phyloP scores from a whole-genome alignment of 371 early-diverging fungal genomes.

The Syncephalastrum monosporum region DNA sequence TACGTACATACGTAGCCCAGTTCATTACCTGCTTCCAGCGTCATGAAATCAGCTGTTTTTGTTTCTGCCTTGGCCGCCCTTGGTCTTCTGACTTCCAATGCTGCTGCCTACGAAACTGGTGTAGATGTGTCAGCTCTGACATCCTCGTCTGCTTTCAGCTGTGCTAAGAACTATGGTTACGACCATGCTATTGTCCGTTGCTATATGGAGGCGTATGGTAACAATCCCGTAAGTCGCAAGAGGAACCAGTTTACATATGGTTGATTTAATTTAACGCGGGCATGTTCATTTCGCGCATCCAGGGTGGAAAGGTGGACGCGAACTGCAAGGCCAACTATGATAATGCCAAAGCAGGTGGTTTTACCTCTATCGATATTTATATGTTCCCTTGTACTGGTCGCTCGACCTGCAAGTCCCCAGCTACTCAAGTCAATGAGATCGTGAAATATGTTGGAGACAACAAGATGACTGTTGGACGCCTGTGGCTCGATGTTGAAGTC shows the following conservation, averaged over 20 bases:
- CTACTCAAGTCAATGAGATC: conserved; percentile 17
- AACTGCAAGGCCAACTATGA: conserved; percentile 19
- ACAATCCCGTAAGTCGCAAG: conserved; percentile 12
- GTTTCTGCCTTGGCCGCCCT: background rate
- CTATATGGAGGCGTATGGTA: conserved; percentile 20
- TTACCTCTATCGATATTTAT: conserved; percentile 17
- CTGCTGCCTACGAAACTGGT: conserved; percentile 10
- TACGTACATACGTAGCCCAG: too few species aligned
- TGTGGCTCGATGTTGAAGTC: conserved; percentile 28
- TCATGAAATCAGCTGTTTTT: too few species aligned
- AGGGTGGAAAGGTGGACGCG: conserved; percentile 19
- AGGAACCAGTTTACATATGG: too few species aligned
- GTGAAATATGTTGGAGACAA: conserved; percentile 13
- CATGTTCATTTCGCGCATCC: background rate
- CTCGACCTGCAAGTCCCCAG: conserved; percentile 26
- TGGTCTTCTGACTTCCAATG: background rate
- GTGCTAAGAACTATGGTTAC: conserved; percentile 20
- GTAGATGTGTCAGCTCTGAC: conserved; percentile 18
- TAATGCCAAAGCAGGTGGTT: conserved; percentile 21
- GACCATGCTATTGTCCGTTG: conserved; percentile 19
- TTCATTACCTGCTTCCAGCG: too few species aligned
- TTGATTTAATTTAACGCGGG: background rate
- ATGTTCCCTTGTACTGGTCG: conserved; percentile 30
- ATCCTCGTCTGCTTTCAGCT: conserved; percentile 10
- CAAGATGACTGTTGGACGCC: conserved; percentile 17